Base-by-base conservation (phyloP, 1,284 basidiomycete genomes). In the Rhodotorula sp. region DNA sequence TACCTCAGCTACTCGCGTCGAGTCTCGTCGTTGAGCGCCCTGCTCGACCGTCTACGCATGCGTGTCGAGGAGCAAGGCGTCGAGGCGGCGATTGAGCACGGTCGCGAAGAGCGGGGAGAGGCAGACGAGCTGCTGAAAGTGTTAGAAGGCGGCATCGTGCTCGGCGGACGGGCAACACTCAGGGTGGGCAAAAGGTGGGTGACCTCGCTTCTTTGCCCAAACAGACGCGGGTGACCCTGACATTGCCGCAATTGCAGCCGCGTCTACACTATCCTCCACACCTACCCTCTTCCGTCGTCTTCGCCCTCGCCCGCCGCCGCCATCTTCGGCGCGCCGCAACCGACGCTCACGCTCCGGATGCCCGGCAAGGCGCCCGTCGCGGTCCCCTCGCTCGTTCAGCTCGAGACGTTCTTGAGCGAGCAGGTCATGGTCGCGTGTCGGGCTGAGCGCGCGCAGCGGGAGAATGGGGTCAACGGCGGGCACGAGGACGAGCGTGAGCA, bases 181-280 rank as follows among this genome's bases (percentile, higher is more conserved):
- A 59, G 69, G 0, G 17, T 68, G 2, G 68, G 61, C 14, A 48
- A 50, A 0, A 50, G 16, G 73, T 74, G 12, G n/a, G 70, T 56
- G 16, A 48, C 52, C 13, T 25, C 8, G 12, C n/a, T 49, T 48
- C n/a, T 34, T 16, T 5, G 17, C 21, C 19, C 23, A 5, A 5
- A 41, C 44, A 46, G 13, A 27, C 25, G 14, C 14, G 21, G 34
- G 34, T 21, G n/a, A 45, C 44, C 19, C 19, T 5, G 9, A n/a
- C 16, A 10, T 23, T 10, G 9, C 46, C 34, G 34, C 3, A 5
- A 34, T 0, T 27, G 10, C 58, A 76, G 72, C 41, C 57, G 58
- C 45, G n/a, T 66, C 19, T 74, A 70, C 56, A 70, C 72, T 42
- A 46, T 74, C 25, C 45, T 62, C n/a, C 57, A 68, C 44, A 69